phyloP scores from a whole-genome alignment of 1,139 yeast genomes.

The Kurtzmaniella quercitrusa region DNA sequence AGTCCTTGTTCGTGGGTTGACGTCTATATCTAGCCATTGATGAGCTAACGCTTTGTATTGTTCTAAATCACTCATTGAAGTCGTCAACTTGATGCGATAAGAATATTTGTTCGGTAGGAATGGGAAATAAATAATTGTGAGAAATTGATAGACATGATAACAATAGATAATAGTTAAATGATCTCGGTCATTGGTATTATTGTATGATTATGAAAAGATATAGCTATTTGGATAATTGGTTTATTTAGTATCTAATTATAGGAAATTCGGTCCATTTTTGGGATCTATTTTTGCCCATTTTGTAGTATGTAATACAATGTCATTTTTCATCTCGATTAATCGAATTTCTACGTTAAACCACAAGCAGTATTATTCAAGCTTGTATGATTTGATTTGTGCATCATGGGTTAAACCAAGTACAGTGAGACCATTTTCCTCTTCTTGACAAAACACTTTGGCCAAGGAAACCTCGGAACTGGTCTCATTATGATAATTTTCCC shows the following conservation, averaged over 20 bases:
- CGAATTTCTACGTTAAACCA: no score
- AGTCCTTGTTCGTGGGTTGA: conserved; percentile 49
- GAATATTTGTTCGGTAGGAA: no score
- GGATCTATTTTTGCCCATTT: neutral
- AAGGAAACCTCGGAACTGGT: neutral
- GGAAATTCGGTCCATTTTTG: no score
- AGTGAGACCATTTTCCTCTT: conserved; percentile 7
- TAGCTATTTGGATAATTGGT: no score
- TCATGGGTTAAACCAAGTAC: conserved; percentile 11
- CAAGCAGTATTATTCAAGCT: neutral
- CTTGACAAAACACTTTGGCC: conserved; percentile 5
- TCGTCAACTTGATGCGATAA: neutral
- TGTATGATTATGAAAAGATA: neutral
- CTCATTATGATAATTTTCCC: conserved; percentile 22
- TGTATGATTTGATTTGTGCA: conserved; percentile 8
- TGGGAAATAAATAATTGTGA: neutral
- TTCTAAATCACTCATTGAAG: neutral
- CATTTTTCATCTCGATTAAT: no score
- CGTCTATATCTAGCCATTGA: conserved; percentile 48
- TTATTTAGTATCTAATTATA: no score
- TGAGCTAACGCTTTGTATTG: conserved; percentile 26
- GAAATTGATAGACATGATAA: neutral
- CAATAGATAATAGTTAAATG: no score
- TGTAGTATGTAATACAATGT: neutral
- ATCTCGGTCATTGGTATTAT: no score